Base-by-base conservation (phyloP, 2,329 filamentous ascomycete species). In the Ophiostoma populinum region DNA sequence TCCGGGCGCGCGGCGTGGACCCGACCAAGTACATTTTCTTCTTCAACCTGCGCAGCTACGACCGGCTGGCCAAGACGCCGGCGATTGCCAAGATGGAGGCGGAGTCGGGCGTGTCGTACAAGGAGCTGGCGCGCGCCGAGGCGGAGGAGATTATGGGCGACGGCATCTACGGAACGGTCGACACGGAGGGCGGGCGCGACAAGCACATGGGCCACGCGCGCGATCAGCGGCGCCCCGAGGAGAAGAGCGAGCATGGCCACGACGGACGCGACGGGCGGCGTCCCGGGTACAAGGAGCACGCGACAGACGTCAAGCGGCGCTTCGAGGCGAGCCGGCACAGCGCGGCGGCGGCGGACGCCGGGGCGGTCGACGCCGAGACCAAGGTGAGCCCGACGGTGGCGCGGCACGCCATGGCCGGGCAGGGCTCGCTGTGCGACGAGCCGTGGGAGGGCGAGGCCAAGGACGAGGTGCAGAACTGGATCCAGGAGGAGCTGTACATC, bases 401-500 rank as follows among this genome's bases (percentile, higher is more conserved):
- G 0, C 75, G 90, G 43, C 75, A 82, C 45, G 83, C 85, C 24
- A 90, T 95, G 82, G 66, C 79, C 16, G 69, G 48, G 6, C 28
- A 38, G 58, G 74, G 52, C 53, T 69, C 51, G 59, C 65, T 64
- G 55, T 71, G 47, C 4, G 74, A 81, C 8, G 81, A 92, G 53
- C 48, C 58, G 1, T 94, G 83, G 80, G 77, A 86, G 12, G 78
- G 80, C 12, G 61, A 78, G 4, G 59, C 72, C 0, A 70, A 87
- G 45, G 69, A 70, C 1, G 90, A 95, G 53, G 78, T 85, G 38
- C 68, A 78, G 36, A 82, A 92, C 51, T 92, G 90, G 62, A 77
- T 95, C 40, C 87, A 93, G 51, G 90, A 98, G 52, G 87, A 98
- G 54, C 68, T 95, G 2, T 98, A 98, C 52, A 77, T 95, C 32